phyloP scores from a whole-genome alignment of 345 rosid species.

The Anastatica hierochuntica region DNA sequence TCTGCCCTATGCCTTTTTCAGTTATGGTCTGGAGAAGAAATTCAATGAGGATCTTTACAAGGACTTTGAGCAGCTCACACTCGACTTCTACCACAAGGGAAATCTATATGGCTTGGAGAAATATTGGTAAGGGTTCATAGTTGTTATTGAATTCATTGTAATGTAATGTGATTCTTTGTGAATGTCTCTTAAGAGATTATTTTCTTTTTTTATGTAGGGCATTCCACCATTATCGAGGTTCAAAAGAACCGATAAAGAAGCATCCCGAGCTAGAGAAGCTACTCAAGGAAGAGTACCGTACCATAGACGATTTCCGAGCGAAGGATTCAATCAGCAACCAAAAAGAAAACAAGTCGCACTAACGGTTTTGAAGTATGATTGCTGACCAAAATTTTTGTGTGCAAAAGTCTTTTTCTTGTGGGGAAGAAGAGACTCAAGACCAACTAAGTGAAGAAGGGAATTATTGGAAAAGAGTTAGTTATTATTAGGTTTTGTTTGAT shows the following conservation, averaged over 20 bases:
- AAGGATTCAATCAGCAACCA: slow-evolving; percentile 30
- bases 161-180: background rate
- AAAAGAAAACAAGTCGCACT: slow-evolving; percentile 29
- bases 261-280: slow-evolving; percentile 72
- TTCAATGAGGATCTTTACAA: slow-evolving; percentile 63
- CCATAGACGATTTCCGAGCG: slow-evolving; percentile 64
- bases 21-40: slow-evolving; percentile 90
- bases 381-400: too few relatives aligned
- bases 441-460: too few relatives aligned
- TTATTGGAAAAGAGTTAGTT: too few relatives aligned
- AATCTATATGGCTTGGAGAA: slow-evolving; percentile 92
- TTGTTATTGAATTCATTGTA: background rate
- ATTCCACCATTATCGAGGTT: slow-evolving; percentile 76
- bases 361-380: too few relatives aligned
- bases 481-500: too few relatives aligned
- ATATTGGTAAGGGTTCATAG: slow-evolving; percentile 53
- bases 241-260: slow-evolving; percentile 48
- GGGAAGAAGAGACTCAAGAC: too few relatives aligned
- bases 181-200: background rate
- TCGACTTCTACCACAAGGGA: slow-evolving; percentile 71
- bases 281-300: slow-evolving; percentile 42
- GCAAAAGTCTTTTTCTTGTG: too few relatives aligned
- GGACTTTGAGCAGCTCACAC: slow-evolving; percentile 79
- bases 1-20: slow-evolving; percentile 20
- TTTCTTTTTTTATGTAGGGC: slow-evolving; percentile 34